These are phyloP conservation scores for Metschnikowia cubensis DNA, from an alignment of 805 yeast genomes.

Conservation along the genomic window DNA sequence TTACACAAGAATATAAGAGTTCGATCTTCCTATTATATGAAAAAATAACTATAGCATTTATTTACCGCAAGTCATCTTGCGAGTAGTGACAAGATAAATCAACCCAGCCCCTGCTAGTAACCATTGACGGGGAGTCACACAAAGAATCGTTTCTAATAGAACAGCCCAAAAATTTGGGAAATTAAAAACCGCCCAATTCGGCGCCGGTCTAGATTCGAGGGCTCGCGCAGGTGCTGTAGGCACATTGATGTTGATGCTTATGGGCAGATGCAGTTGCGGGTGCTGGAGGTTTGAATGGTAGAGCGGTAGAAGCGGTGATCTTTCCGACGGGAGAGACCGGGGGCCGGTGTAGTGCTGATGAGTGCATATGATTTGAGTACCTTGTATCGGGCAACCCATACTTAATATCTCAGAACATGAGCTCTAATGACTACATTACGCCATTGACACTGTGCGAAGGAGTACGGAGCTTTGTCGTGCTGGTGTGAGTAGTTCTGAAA, in stretches of 20 bases:
- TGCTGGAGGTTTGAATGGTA: neutral
- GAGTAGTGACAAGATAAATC: conserved; percentile 3
- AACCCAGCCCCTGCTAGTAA: neutral
- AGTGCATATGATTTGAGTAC: too few relatives aligned
- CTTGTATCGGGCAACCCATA: too few relatives aligned
- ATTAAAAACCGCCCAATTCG: neutral
- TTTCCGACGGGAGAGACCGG: conserved; percentile 1
- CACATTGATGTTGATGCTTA: conserved; percentile 5
- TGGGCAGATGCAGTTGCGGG: conserved; percentile 5
- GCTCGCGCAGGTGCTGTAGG: conserved; percentile 2
- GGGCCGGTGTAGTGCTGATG: neutral
- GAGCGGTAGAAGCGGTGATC: conserved; percentile 12
- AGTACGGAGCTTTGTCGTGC: too few relatives aligned
- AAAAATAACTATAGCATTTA: too few relatives aligned
- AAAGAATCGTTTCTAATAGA: neutral
- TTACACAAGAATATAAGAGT: too few relatives aligned
- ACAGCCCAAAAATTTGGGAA: neutral
- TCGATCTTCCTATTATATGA: too few relatives aligned
- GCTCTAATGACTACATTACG: too few relatives aligned
- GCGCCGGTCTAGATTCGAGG: neutral
- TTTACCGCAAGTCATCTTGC: neutral
- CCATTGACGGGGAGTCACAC: conserved; percentile 3
- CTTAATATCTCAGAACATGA: too few relatives aligned
- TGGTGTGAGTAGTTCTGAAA: too few relatives aligned
- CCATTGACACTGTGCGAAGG: too few relatives aligned